Base-by-base conservation (phyloP, 1,284 basidiomycete species). In the Megacollybia platyphylla region DNA sequence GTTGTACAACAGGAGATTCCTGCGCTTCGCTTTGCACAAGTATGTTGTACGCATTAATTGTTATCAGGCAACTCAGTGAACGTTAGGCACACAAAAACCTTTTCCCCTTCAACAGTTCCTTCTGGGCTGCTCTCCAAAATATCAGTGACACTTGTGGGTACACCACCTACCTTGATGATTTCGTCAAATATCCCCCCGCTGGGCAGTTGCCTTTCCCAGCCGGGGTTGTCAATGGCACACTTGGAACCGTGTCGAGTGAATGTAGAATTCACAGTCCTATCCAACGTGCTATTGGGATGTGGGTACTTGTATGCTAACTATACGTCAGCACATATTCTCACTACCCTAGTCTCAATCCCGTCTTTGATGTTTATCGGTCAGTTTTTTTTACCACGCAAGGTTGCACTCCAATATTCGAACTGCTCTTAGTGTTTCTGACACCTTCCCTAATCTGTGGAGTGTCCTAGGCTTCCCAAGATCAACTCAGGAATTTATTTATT, bases 121-220 rank as follows among this genome's bases (percentile, higher is more conserved):
- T 75, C 58, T 70, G 74, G 60, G 59, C 59, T 0, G 50, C 73
- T 37, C 65, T 86, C 26, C 65, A 81, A 48, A 51, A 63, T 10
- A 64, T 63, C 20, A 73, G 78, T 0, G 68, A 68, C 9, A 44
- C 49, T 11, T 86, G 82, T 57, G 70, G 73, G 13, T 86, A 80
- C 54, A 67, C 72, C 0, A 63, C 71, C 44, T 85, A 80, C 52
- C 57, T 79, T 7, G 68, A 74, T 26, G 67, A 74, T 38, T 73
- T 75, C 49, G 67, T 81, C 30, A 76, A 69, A 1, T 85, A 74
- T 53, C 83, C 81, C 5, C 79, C 81, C 0, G 64, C 67, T 1
- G 74, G 73, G 1, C 64, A 65, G 50, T 58, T 76, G 15, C 73
- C 72, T 2, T 56, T 74, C 46, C 65, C 67, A 15, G 60, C 49